phyloP scores from a whole-genome alignment of 352 stramenopile species.

The Globisporangium heterothallicum region DNA sequence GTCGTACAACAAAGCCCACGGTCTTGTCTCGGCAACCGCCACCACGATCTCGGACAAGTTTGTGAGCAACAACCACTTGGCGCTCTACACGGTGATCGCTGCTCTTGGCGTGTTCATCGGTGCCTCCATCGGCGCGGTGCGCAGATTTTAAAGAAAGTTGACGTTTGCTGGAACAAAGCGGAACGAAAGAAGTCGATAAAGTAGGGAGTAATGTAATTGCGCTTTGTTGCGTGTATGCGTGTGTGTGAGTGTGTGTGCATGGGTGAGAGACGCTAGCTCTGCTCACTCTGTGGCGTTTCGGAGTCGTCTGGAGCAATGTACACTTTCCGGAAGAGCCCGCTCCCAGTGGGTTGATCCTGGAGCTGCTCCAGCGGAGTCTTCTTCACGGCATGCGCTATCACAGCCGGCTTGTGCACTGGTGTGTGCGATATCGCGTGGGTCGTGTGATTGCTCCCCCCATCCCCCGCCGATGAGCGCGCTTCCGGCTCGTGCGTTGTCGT shows the following conservation, averaged over 20 bases:
- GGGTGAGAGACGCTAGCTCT: background rate
- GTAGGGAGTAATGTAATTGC: slow-evolving; percentile 15
- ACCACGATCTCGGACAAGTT: slow-evolving; percentile 29
- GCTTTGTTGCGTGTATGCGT: slow-evolving; percentile 8
- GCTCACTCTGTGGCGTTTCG: background rate
- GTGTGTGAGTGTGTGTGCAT: background rate
- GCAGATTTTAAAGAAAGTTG: slow-evolving; percentile 12
- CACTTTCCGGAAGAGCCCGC: slow-evolving; percentile 4
- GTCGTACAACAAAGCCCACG: slow-evolving; percentile 42
- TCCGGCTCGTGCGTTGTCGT: slow-evolving; percentile 6
- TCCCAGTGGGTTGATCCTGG: background rate
- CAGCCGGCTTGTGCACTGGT: too few relatives aligned
- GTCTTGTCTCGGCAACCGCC: slow-evolving; percentile 24
- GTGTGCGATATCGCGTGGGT: background rate
- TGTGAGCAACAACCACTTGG: slow-evolving; percentile 30
- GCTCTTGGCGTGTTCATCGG: slow-evolving; percentile 30
- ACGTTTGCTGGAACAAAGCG: background rate
- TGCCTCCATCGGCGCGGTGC: slow-evolving; percentile 9
- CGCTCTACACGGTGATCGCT: slow-evolving; percentile 38
- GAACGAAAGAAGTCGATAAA: background rate
- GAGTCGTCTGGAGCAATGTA: background rate
- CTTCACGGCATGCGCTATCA: too few relatives aligned
- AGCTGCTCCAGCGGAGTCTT: too few relatives aligned
- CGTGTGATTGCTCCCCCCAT: background rate
- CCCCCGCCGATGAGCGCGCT: background rate